A percentile compares a stretch with the other conserved stretches of the same genome.
Conservation (phyloP, 805 yeast genomes). For the Starmerella cellae region DNA sequence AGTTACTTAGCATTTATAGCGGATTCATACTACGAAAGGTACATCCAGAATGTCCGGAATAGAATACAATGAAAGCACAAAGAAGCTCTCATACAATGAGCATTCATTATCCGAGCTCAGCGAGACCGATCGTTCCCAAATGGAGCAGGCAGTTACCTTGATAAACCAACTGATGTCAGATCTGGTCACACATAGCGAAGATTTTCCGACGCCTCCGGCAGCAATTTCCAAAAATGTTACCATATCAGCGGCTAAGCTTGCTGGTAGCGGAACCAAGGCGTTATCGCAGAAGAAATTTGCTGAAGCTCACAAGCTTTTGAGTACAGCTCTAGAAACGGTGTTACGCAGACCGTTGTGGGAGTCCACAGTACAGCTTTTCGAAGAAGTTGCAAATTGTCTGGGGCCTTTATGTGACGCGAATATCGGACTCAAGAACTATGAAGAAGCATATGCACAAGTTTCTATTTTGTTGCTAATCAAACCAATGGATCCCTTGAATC, state of each 20-base stretch:
- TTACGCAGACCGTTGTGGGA: constrained; percentile 32
- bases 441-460: constrained; percentile 30
- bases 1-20: no score
- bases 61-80: constrained; percentile 13
- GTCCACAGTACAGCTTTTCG: constrained; percentile 25
- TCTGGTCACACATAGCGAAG: constrained; percentile 23
- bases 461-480: constrained; percentile 26
- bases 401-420: constrained; percentile 31
- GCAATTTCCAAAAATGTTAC: constrained; percentile 21
- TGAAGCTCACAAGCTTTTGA: constrained; percentile 29
- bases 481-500: constrained; percentile 26
- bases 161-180: constrained; percentile 26
- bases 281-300: constrained; percentile 21
- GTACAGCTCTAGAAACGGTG: constrained; percentile 31
- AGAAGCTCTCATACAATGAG: constrained; percentile 8
- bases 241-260: constrained; percentile 27
- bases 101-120: constrained; percentile 4
- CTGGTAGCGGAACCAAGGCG: constrained; percentile 25
- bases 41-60: neutral
- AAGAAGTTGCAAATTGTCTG: constrained; percentile 26
- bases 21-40: no score
- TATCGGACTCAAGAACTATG: constrained; percentile 26
- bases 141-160: constrained; percentile 14
- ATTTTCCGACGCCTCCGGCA: constrained; percentile 30
- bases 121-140: constrained; percentile 10